A percentile compares a stretch with the other conserved stretches of the same genome.
Conservation (phyloP, 2,329 filamentous ascomycete genomes). For the Colletotrichum limetticola region DNA sequence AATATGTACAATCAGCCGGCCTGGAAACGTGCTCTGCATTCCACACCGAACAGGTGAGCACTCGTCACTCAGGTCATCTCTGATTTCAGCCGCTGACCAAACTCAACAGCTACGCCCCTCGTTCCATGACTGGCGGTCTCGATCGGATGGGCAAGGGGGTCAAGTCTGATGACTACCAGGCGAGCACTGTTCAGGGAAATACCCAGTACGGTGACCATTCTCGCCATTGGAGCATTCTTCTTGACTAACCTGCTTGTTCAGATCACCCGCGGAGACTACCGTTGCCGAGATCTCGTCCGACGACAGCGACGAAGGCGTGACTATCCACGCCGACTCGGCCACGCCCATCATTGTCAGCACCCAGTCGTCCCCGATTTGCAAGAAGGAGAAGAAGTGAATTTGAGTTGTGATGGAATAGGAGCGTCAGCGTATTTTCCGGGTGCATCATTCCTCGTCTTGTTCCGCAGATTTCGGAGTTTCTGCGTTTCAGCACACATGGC, state of each 20-base stretch:
- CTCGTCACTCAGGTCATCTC: neutral
- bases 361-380: conserved; percentile 59
- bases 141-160: conserved; percentile 34
- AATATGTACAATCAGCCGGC: conserved; percentile 54
- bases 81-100: neutral
- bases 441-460: conserved; percentile 31
- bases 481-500: conserved; percentile 32
- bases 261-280: conserved; percentile 26
- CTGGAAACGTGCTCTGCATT: conserved; percentile 46
- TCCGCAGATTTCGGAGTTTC: conserved; percentile 19
- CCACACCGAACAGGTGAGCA: conserved; percentile 29
- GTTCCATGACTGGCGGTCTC: conserved; percentile 28
- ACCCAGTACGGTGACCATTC: conserved; percentile 33
- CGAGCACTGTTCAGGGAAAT: conserved; percentile 35
- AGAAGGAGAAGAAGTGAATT: conserved; percentile 48
- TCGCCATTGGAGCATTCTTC: conserved; percentile 29
- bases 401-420: conserved; percentile 13
- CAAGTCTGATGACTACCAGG: conserved; percentile 34
- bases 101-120: conserved; percentile 28
- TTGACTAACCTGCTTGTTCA: conserved; percentile 46
- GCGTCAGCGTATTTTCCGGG: conserved; percentile 33
- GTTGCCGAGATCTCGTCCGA: conserved; percentile 52
- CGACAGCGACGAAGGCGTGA: conserved; percentile 63
- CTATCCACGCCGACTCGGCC: conserved; percentile 63
- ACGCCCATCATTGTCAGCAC: conserved; percentile 54